Percentiles rank a stretch among this genome's conserved stretches.
These are phyloP conservation scores for Plasmodium blacklocki DNA, from an alignment of 169 alveolate genomes.

Conservation along the genomic window DNA sequence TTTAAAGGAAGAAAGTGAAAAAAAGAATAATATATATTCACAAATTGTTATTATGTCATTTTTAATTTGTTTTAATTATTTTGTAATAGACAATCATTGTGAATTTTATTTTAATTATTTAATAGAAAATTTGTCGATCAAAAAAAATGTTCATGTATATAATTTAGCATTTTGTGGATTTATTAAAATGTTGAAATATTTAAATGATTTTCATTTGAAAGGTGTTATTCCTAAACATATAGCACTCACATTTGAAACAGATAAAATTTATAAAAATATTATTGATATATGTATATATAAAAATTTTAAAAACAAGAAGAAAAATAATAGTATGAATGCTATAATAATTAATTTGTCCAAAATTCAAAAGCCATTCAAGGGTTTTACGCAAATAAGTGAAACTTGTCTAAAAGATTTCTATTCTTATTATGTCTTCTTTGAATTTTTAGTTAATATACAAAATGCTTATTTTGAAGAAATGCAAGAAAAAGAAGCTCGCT, in stretches of 20 bases:
- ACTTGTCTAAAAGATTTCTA: slow-evolving; percentile 37
- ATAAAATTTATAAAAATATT: slow-evolving; percentile 35
- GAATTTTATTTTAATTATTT: slow-evolving; percentile 64
- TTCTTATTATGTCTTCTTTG: slow-evolving; percentile 45
- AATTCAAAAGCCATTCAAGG: slow-evolving; percentile 56
- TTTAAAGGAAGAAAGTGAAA: slow-evolving; percentile 54
- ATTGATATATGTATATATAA: slow-evolving; percentile 66
- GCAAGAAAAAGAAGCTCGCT: neutral
- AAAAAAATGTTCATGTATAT: slow-evolving; percentile 73
- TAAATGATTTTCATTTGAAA: neutral
- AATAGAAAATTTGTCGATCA: slow-evolving; percentile 45
- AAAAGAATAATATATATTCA: slow-evolving; percentile 63
- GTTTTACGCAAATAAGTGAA: slow-evolving; percentile 58
- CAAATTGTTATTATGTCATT: slow-evolving; percentile 61
- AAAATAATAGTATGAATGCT: slow-evolving; percentile 68
- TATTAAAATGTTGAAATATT: slow-evolving; percentile 37
- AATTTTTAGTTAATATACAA: slow-evolving; percentile 70
- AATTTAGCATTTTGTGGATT: slow-evolving; percentile 66
- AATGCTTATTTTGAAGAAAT: slow-evolving; percentile 10
- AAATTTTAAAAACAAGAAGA: slow-evolving; percentile 71
- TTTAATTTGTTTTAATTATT: slow-evolving; percentile 47
- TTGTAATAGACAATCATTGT: slow-evolving; percentile 32
- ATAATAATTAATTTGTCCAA: slow-evolving; percentile 62
- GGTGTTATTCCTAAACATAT: slow-evolving; percentile 18
- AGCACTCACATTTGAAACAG: slow-evolving; percentile 6